Evolutionary conservation across 2,329 filamentous ascomycete genomes (phyloP), one percentile per base, ranked within the genome.

Genomic region (Pseudogymnoascus verrucosus): DNA sequence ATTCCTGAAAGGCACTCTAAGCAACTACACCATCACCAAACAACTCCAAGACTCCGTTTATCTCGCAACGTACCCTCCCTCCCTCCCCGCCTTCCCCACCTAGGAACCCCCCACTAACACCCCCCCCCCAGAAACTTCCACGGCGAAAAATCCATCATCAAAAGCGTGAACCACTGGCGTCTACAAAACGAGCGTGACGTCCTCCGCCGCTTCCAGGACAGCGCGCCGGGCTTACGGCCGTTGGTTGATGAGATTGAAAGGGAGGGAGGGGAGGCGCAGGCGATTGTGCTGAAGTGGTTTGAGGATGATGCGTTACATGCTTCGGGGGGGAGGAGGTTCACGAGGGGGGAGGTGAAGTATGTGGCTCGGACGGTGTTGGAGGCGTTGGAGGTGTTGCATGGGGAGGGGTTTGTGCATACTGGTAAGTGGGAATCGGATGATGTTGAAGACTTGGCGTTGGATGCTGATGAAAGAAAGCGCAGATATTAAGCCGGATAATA

Each of bases 151-250:
- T 59, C 68, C 40, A 68, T 69, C 31, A 62, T 70, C 59, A 69
- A 70, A 57, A 68, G 62, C 61, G 69, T 65, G 47, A 68, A 62
- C 8, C 64, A 67, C 59, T 23, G 54, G 63, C 64, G 68, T 47
- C 65, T 70, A 44, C 64, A 68, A 62, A 70, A 70, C 61, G 69
- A 70, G 61, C 68, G 66, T 39, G 63, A 70, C 64, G 44, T 70
- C n/a, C n/a, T n/a, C n/a, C n/a, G n/a, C n/a, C n/a, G n/a, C n/a
- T n/a, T n/a, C n/a, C n/a, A n/a, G n/a, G n/a, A n/a, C n/a, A n/a
- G n/a, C n/a, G n/a, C n/a, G n/a, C n/a, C n/a, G n/a, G n/a, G n/a
- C n/a, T n/a, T n/a, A n/a, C n/a, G n/a, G n/a, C n/a, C n/a, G n/a
- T n/a, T n/a, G 62, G 51, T 70, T 42, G 69, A 70, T 59, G 69